phyloP scores from a whole-genome alignment of 2,329 filamentous ascomycete species.

The Aspergillus aculeatinus region DNA sequence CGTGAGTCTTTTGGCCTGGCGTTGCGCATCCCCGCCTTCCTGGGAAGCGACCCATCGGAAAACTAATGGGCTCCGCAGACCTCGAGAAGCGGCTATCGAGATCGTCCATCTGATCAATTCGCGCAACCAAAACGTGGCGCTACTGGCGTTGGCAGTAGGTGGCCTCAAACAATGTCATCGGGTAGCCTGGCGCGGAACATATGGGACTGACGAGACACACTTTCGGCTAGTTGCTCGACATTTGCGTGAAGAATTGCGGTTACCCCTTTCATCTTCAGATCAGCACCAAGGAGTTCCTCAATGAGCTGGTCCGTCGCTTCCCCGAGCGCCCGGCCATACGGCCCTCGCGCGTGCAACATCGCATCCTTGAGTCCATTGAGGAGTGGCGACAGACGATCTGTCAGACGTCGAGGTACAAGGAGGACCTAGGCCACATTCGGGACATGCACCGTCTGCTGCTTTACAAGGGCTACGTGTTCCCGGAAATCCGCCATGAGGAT shows the following conservation, averaged over 20 bases:
- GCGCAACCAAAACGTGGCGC: slow-evolving; percentile 90
- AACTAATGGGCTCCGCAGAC: slow-evolving; percentile 44
- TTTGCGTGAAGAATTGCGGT: slow-evolving; percentile 99
- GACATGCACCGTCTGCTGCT: slow-evolving; percentile 96
- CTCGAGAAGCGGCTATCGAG: slow-evolving; percentile 87
- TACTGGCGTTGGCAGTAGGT: slow-evolving; percentile 74
- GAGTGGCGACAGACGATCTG: slow-evolving; percentile 99
- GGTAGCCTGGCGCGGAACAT: slow-evolving; percentile 15
- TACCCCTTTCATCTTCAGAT: slow-evolving; percentile 99
- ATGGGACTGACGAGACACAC: slow-evolving; percentile 16
- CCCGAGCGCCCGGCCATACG: slow-evolving; percentile 89
- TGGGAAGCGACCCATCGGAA: not conserved
- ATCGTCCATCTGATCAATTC: slow-evolving; percentile 96
- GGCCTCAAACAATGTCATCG: slow-evolving; percentile 7
- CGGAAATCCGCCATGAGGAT: slow-evolving; percentile 87
- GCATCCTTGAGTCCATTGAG: slow-evolving; percentile 93
- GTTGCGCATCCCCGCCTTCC: not conserved
- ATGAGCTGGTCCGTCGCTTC: slow-evolving; percentile 94
- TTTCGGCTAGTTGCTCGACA: slow-evolving; percentile 72
- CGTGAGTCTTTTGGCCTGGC: slow-evolving; percentile 49
- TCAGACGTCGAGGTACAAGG: slow-evolving; percentile 95
- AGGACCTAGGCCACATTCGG: slow-evolving; percentile 91
- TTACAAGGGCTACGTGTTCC: slow-evolving; percentile 97
- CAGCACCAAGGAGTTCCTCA: slow-evolving; percentile 97
- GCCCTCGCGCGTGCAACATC: slow-evolving; percentile 80